A percentile compares a stretch with the other conserved stretches of the same genome.
Conservation (phyloP, 2,329 filamentous ascomycete species). For the Penicillium sp. region DNA sequence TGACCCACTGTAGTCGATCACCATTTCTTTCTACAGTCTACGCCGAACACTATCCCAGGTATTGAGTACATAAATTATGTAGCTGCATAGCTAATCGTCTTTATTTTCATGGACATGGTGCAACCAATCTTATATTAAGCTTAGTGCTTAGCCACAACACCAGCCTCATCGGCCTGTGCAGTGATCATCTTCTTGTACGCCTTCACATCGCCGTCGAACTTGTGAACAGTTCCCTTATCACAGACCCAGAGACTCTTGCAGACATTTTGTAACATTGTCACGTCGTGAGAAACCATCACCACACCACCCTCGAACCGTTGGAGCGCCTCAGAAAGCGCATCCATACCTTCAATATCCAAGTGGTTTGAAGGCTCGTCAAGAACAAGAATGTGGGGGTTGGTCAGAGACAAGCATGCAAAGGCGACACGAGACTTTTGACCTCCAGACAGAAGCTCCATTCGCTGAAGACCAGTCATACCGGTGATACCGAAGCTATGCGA, state of each 20-base stretch:
- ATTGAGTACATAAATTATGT: not conserved
- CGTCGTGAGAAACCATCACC: slow-evolving; percentile 98
- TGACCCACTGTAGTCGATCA: not conserved
- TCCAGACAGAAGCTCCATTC: slow-evolving; percentile 90
- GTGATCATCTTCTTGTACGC: slow-evolving; percentile 97
- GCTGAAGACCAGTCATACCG: slow-evolving; percentile 93
- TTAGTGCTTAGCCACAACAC: slow-evolving; percentile 61
- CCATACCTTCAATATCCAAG: slow-evolving; percentile 98
- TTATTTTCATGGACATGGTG: not conserved
- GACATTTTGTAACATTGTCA: slow-evolving; percentile 96
- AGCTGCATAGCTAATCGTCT: not conserved
- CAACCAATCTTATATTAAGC: not conserved
- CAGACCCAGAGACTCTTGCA: slow-evolving; percentile 96
- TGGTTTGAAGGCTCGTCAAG: slow-evolving; percentile 99
- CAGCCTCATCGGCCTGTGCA: slow-evolving; percentile 81
- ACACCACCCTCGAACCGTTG: slow-evolving; percentile 89
- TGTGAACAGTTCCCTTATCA: slow-evolving; percentile 88
- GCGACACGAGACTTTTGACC: slow-evolving; percentile 98
- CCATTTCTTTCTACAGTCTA: slow-evolving; percentile 3
- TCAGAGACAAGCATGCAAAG: slow-evolving; percentile 91
- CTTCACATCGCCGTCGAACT: slow-evolving; percentile 93
- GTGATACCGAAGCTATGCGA: slow-evolving; percentile 65
- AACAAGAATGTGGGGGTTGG: slow-evolving; percentile 94
- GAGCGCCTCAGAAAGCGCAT: slow-evolving; percentile 82
- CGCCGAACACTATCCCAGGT: not conserved